A percentile compares a stretch with the other conserved stretches of the same genome.
Evolutionary conservation across 2,329 filamentous ascomycete species (phyloP).

Genomic region (Coniochaeta sp.): DNA sequence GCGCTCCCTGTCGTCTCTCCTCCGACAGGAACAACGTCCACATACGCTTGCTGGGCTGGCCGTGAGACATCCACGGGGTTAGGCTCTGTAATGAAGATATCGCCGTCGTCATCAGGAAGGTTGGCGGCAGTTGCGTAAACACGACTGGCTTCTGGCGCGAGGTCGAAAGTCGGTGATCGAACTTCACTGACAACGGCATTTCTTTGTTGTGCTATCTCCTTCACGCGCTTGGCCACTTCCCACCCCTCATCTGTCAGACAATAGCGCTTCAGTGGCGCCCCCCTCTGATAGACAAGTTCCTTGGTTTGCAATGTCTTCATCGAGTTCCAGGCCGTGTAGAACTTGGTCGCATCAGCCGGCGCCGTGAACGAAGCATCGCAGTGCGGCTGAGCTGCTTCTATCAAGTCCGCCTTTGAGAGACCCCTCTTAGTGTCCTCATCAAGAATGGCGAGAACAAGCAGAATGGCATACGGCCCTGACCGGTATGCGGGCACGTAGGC

Average conservation of each 20-base stretch:
- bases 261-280: conserved; percentile 61
- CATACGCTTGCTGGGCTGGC: conserved; percentile 18
- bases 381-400: conserved; percentile 61
- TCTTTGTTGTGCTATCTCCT: conserved; percentile 27
- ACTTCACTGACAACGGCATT: not conserved
- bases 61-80: conserved; percentile 5
- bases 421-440: conserved; percentile 46
- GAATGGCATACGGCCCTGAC: conserved; percentile 67
- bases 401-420: conserved; percentile 60
- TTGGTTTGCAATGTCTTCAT: conserved; percentile 71
- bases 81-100: not conserved
- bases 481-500: conserved; percentile 64
- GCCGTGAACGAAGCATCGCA: conserved; percentile 68
- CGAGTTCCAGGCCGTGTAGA: conserved; percentile 75
- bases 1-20: conserved; percentile 15
- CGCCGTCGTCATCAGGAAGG: conserved; percentile 8
- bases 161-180: not conserved
- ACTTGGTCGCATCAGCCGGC: conserved; percentile 58
- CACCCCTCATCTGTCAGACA: conserved; percentile 69
- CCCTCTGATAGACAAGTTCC: conserved; percentile 65
- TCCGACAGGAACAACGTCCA: conserved; percentile 17
- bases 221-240: conserved; percentile 62
- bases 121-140: not conserved
- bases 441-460: conserved; percentile 57
- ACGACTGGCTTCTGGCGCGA: not conserved